Evolutionary conservation across 345 rosid genomes (phyloP).

Genomic region (Eucalyptus camaldulensis): DNA sequence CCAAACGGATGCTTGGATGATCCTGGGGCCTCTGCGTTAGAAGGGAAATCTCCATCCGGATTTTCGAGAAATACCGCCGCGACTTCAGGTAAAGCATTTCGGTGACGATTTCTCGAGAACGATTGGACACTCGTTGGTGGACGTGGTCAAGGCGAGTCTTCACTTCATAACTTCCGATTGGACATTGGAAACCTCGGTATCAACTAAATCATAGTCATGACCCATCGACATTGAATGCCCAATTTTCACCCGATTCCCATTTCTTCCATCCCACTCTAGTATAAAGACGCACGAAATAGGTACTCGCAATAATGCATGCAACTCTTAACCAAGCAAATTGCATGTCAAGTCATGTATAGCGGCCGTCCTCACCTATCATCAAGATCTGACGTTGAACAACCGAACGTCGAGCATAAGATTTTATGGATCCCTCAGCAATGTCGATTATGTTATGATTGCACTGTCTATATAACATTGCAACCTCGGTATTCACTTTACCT

Average conservation of each 20-base stretch:
- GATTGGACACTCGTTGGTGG: neutral
- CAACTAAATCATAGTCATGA: neutral
- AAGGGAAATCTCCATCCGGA: neutral
- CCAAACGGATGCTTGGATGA: neutral
- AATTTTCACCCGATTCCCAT: neutral
- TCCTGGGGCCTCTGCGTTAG: neutral
- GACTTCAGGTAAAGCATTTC: neutral
- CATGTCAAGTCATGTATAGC: neutral
- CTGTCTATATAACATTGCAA: neutral
- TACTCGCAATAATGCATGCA: accelerated
- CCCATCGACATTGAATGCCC: neutral
- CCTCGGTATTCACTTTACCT: neutral
- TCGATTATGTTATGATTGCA: neutral
- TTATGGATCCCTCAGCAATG: neutral
- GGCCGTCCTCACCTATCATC: neutral
- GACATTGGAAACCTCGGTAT: neutral
- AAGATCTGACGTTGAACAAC: neutral
- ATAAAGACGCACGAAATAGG: too few relatives aligned
- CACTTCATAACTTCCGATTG: neutral
- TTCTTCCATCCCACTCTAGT: neutral
- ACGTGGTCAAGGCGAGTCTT: neutral
- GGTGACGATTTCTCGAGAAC: neutral
- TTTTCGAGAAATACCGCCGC: neutral
- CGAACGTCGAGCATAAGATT: neutral
- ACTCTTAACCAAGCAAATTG: neutral